These are phyloP conservation scores for Boletus patriciae DNA, from an alignment of 768 basidiomycete genomes.

Conservation along the genomic window DNA sequence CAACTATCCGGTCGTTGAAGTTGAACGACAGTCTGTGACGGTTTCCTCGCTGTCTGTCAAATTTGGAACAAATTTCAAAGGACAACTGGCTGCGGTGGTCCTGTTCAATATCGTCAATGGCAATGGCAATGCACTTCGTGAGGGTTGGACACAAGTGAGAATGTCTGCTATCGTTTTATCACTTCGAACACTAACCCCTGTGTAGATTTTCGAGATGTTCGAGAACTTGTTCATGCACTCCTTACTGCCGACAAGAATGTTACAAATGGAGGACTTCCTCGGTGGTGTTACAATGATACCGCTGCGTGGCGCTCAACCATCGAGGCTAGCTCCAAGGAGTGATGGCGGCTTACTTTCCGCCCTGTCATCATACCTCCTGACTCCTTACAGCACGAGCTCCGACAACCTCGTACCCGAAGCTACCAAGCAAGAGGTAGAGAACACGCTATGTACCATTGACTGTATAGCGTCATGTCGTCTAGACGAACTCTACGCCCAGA, in stretches of 20 bases:
- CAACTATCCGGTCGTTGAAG: conserved; percentile 85
- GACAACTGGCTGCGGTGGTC: conserved; percentile 94
- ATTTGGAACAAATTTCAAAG: conserved; percentile 94
- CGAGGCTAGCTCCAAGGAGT: conserved; percentile 57
- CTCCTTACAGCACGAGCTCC: conserved; percentile 77
- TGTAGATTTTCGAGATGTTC: conserved; percentile 96
- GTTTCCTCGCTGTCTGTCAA: conserved; percentile 90
- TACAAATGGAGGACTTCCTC: conserved; percentile 98
- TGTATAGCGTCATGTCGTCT: conserved; percentile 91
- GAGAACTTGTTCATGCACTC: conserved; percentile 95
- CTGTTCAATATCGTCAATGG: conserved; percentile 97
- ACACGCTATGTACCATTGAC: conserved; percentile 91
- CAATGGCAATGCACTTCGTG: conserved; percentile 88
- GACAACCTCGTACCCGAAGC: conserved; percentile 83
- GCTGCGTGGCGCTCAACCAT: conserved; percentile 70
- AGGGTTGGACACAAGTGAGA: conserved; percentile 89
- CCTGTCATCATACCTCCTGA: conserved; percentile 93
- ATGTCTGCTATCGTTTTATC: background rate
- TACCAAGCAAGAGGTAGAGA: conserved; percentile 91
- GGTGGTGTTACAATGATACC: conserved; percentile 95
- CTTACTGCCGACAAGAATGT: conserved; percentile 82
- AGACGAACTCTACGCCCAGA: conserved; percentile 92
- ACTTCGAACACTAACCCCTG: conserved; percentile 1
- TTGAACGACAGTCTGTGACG: conserved; percentile 86
- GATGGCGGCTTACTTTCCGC: conserved; percentile 95